Evolutionary conservation across 2,329 filamentous ascomycete species (phyloP).

Genomic region (Laburnicola sp.): DNA sequence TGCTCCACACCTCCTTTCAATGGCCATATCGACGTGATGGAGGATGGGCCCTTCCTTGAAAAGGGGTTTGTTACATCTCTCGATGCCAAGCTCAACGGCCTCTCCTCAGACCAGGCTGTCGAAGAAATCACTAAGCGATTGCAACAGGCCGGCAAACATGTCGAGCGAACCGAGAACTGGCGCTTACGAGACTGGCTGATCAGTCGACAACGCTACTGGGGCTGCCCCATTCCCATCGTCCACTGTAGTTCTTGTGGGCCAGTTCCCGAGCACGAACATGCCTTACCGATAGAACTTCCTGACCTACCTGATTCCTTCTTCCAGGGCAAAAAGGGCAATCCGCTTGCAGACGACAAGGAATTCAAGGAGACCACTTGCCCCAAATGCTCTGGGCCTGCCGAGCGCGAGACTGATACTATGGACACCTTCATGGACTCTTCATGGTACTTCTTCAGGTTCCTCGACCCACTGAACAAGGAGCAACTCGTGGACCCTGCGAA

Average conservation of each 20-base stretch:
- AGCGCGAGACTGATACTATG: constrained; percentile 91
- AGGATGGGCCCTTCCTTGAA: constrained; percentile 61
- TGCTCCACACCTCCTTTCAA: constrained; percentile 6
- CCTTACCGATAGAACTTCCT: constrained; percentile 78
- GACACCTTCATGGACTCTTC: constrained; percentile 95
- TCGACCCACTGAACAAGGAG: constrained; percentile 68
- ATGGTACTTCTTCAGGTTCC: constrained; percentile 86
- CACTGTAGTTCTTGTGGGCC: constrained; percentile 77
- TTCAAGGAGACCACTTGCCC: constrained; percentile 80
- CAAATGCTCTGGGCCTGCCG: constrained; percentile 69
- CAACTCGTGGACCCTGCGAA: constrained; percentile 64
- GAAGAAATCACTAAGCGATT: constrained; percentile 60
- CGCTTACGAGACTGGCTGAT: constrained; percentile 86
- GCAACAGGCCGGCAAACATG: constrained; percentile 57
- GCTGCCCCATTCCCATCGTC: constrained; percentile 84
- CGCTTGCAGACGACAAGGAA: constrained; percentile 69
- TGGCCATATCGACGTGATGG: constrained; percentile 13
- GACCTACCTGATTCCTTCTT: constrained; percentile 69
- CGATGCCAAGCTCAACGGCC: constrained; percentile 66
- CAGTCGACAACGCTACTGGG: constrained; percentile 92
- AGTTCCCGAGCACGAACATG: constrained; percentile 73
- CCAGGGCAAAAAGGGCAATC: constrained; percentile 72
- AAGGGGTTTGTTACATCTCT: constrained; percentile 69
- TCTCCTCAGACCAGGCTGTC: constrained; percentile 65
- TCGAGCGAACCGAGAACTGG: constrained; percentile 71